Conservation (phyloP, 1,139 yeast species). For the Protomyces lactucae-debilis region DNA sequence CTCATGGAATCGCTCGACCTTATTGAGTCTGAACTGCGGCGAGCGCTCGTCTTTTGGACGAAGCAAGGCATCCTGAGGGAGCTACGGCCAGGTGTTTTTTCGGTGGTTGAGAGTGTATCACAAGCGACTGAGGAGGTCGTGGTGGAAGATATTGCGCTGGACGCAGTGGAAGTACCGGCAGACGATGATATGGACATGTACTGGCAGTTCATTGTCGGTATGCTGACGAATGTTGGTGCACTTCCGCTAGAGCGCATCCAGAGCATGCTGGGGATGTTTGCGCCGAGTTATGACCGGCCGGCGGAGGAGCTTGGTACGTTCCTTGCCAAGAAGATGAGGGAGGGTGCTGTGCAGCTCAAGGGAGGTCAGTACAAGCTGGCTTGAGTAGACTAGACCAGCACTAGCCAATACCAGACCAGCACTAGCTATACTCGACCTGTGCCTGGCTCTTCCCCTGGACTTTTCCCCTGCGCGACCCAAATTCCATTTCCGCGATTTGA, state of each 20-base stretch:
- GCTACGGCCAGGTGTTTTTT: slow-evolving; percentile 30
- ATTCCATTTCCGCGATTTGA: too few relatives aligned
- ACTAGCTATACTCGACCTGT: too few relatives aligned
- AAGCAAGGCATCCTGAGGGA: slow-evolving; percentile 36
- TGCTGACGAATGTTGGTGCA: slow-evolving; percentile 53
- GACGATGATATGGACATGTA: slow-evolving; percentile 42
- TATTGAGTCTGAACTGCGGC: slow-evolving; percentile 31
- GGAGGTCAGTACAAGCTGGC: slow-evolving; percentile 17
- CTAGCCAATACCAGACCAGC: neutral
- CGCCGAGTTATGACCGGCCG: slow-evolving; percentile 42
- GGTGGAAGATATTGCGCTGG: slow-evolving; percentile 32
- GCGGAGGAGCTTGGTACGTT: slow-evolving; percentile 37
- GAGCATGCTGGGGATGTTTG: slow-evolving; percentile 50
- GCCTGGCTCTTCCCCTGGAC: too few relatives aligned
- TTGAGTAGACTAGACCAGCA: neutral
- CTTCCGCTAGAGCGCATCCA: slow-evolving; percentile 50
- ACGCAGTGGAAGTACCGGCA: slow-evolving; percentile 37
- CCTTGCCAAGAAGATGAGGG: slow-evolving; percentile 6
- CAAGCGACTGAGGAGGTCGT: slow-evolving; percentile 16
- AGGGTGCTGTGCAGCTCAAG: slow-evolving; percentile 14
- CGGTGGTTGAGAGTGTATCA: slow-evolving; percentile 35
- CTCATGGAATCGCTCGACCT: neutral
- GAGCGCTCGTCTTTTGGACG: slow-evolving; percentile 39
- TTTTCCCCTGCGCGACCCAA: too few relatives aligned
- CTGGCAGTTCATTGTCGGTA: slow-evolving; percentile 48